Base-by-base conservation (phyloP, 1,284 basidiomycete species). In the Boletus albobrunnescens region DNA sequence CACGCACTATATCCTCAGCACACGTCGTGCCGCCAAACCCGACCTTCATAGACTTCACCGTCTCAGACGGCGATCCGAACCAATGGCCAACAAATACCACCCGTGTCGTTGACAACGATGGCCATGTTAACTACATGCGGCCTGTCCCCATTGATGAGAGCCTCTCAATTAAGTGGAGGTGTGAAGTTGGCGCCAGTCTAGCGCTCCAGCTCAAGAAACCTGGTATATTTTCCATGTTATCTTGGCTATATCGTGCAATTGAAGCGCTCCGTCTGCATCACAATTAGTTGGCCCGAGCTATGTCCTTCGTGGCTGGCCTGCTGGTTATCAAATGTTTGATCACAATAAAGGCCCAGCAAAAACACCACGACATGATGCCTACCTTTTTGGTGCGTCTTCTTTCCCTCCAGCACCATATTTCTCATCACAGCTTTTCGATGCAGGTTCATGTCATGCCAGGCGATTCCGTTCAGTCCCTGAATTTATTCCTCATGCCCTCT, bases 401-500 rank as follows among this genome's bases (percentile, higher is more conserved):
- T 16, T 22, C 30, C 20, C 36, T 16, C 39, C 36, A 27, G 13
- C 31, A 44, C 28, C 35, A 24, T 50, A 9, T 12, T 12, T 16
- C 39, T 40, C 24, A 12, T 26, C 7, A 28, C 31, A 49, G 16
- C 27, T 8, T 10, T 46, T 36, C 6, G 3, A 35, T 10, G 3
- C 33, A 76, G 80, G 78, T 39, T 80, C 78, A 5, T 53, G 57
- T 27, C 50, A 65, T 22, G 65, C 68, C 36, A 67, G 60, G 24
- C 74, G 77, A 32, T 92, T 90, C 64, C 84, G 90, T 33, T 91
- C 88, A 4, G 71, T 81, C 10, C 82, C 84, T 45, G 89, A 92
- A 60, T 88, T 91, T 59, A 76, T 84, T 36, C 87, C 87, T 4
- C 89, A 92, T 59, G 85, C 86, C 2, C 69, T 80, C 50, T 92